Evolutionary conservation across 441 rosid species (phyloP).

Genomic region (Gossypium gossypioides): DNA sequence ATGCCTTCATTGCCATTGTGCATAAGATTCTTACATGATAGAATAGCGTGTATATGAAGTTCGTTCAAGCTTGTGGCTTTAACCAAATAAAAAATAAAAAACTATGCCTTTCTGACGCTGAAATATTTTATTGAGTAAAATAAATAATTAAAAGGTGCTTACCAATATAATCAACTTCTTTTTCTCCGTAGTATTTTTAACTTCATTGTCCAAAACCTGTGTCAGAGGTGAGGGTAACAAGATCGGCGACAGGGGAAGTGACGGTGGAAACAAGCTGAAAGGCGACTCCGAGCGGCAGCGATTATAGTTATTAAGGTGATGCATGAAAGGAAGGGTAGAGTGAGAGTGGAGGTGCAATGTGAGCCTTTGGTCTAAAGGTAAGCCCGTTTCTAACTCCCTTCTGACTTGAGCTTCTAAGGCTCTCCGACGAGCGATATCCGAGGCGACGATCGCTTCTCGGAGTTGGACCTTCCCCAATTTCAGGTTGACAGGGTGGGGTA

Average conservation of each 20-base stretch:
- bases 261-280: background rate
- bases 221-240: background rate
- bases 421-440: conserved; percentile 27
- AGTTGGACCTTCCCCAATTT: conserved; percentile 38
- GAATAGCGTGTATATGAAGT: background rate
- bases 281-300: conserved; percentile 3
- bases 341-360: conserved; percentile 20
- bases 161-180: conserved; percentile 32
- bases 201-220: background rate
- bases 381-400: conserved; percentile 29
- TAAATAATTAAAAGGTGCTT: conserved; percentile 8
- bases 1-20: background rate
- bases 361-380: conserved; percentile 21
- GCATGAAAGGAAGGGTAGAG: conserved; percentile 13
- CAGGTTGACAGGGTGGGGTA: conserved; percentile 8
- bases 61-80: background rate
- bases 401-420: conserved; percentile 40
- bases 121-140: background rate
- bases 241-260: background rate
- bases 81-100: background rate
- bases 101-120: background rate
- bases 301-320: conserved; percentile 5
- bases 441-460: conserved; percentile 34
- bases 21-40: background rate
- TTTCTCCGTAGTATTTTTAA: conserved; percentile 14